These are phyloP conservation scores for Phaeolepiota aurea DNA, from an alignment of 768 basidiomycete genomes.

Conservation along the genomic window DNA sequence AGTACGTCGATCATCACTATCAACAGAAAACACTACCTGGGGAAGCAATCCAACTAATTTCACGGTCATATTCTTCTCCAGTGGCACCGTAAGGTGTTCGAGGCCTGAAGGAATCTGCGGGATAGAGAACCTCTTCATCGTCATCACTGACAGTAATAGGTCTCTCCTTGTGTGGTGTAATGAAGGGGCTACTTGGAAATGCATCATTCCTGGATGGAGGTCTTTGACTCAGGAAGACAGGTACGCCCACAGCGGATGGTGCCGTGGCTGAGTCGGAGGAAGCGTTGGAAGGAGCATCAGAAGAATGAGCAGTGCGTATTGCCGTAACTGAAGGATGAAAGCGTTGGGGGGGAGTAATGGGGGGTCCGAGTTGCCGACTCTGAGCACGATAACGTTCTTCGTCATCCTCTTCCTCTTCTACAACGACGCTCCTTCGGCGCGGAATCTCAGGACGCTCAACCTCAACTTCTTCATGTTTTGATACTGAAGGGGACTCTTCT, in stretches of 20 bases:
- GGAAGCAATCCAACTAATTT: constrained; percentile 73
- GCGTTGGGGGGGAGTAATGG: constrained; percentile 34
- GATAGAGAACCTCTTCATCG: constrained; percentile 62
- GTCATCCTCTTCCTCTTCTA: constrained; percentile 65
- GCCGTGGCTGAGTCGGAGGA: constrained; percentile 34
- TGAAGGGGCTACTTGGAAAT: constrained; percentile 66
- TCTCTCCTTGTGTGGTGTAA: constrained; percentile 60
- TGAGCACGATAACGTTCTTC: constrained; percentile 18
- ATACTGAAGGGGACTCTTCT: constrained; percentile 12
- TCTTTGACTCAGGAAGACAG: constrained; percentile 37
- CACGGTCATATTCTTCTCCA: constrained; percentile 39
- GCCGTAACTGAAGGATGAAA: constrained; percentile 20
- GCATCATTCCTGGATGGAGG: constrained; percentile 48
- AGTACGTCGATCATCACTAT: constrained; percentile 1
- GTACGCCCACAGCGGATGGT: constrained; percentile 38
- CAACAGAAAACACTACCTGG: constrained; percentile 40
- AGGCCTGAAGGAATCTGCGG: constrained; percentile 42
- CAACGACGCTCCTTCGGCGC: constrained; percentile 53
- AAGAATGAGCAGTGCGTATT: constrained; percentile 35
- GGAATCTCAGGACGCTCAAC: constrained; percentile 29
- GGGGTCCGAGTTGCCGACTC: constrained; percentile 29
- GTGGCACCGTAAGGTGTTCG: constrained; percentile 34
- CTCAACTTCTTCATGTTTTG: constrained; percentile 15
- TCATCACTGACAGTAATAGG: constrained; percentile 53
- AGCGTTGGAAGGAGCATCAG: constrained; percentile 42